Evolutionary conservation across 768 basidiomycete species (phyloP), one percentile per base, ranked within the genome.

Genomic region (Tricholoma sp.): DNA sequence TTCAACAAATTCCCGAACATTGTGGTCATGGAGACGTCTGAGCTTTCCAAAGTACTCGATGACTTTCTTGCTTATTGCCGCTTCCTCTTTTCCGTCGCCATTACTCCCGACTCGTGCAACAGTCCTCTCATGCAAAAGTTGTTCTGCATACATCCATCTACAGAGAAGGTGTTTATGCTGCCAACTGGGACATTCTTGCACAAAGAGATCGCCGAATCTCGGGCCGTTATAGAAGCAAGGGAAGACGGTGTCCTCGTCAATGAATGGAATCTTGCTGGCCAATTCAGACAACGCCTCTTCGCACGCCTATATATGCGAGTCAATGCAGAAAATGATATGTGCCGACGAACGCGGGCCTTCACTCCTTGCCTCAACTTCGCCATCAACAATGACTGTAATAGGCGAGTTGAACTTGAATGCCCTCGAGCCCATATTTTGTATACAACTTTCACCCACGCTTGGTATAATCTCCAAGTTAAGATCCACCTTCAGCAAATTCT

Each of bases 401-500:
- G 62, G 5, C 2, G 1, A 0, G n/a, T n/a, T n/a, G n/a, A n/a
- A n/a, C n/a, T n/a, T n/a, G 27, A 57, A 3, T 84, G 83, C 56
- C 64, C 65, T 3, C 66, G 71, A 37, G 68, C 73, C 11, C 82
- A 83, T 55, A 52, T 72, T 10, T 24, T 58, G 29, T 52, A 59
- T 27, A 47, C 51, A 16, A 14, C 63, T 0, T 47, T 69, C 1
- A 60, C 69, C 18, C 56, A 70, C 1, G 61, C 61, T n/a, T 71
- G 69, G 62, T 83, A 76, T 50, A 78, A 79, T 43, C 21, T 63
- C 18, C 75, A 76, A 11, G 65, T 83, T 6, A 67, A 74, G 4
- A 64, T 80, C 27, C 76, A 81, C 60, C 57, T 85, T 1, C 75
- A 76, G 47, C 80, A 83, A 50, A 76, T 85, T 2, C 61, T 73